Percentiles rank a stretch among this genome's conserved stretches.
Evolutionary conservation across 176 grass and related monocot species (phyloP).

Genomic region (Bromus sterilis): DNA sequence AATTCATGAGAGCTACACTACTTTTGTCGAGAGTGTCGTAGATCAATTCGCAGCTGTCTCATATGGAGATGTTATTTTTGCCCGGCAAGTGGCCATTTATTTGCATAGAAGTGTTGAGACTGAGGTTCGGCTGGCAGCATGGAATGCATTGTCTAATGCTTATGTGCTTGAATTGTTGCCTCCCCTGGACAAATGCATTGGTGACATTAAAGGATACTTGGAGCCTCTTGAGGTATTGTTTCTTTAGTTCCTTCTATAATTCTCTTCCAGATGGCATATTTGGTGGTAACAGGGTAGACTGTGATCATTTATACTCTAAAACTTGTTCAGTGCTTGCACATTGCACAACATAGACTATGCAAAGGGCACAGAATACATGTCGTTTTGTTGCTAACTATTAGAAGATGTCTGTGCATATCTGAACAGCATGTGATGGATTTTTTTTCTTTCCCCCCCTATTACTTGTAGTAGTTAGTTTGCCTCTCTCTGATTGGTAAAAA

Average conservation of each 20-base stretch:
- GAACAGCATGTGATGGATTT: not conserved
- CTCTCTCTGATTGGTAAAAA: not conserved
- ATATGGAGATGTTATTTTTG: constrained; percentile 75
- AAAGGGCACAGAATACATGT: not conserved
- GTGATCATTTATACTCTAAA: not conserved
- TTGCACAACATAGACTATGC: not conserved
- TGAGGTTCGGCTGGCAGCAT: constrained; percentile 49
- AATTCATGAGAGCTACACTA: constrained; percentile 84
- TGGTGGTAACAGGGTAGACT: not conserved
- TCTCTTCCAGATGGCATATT: not conserved
- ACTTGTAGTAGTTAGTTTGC: not conserved
- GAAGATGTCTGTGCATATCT: not conserved
- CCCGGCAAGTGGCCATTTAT: constrained; percentile 87
- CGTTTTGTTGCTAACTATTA: not conserved
- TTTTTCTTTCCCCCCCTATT: not conserved
- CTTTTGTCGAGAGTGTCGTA: constrained; percentile 71
- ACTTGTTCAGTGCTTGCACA: not conserved
- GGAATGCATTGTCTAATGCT: constrained; percentile 65
- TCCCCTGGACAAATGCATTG: constrained; percentile 66
- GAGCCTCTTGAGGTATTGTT: constrained; percentile 75
- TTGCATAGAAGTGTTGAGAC: constrained; percentile 65
- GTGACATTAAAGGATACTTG: constrained; percentile 58
- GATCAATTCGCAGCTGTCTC: constrained; percentile 85
- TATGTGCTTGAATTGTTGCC: constrained; percentile 80
- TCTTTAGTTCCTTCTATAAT: constrained; percentile 19